Conservation (phyloP, 2,329 filamentous ascomycete species). For the Pseudogymnoascus sp. region DNA sequence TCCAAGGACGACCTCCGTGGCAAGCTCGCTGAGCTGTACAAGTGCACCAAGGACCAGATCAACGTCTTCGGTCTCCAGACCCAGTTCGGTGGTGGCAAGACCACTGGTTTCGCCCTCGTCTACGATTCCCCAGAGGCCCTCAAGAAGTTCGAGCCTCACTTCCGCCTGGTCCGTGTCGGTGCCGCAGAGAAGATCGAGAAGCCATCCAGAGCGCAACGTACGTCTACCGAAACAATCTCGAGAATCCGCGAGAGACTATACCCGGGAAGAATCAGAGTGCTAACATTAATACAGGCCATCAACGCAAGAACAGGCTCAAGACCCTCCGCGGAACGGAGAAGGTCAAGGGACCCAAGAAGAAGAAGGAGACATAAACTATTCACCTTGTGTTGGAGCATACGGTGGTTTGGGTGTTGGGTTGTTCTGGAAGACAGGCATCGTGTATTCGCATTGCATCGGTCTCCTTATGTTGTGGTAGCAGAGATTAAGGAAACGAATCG, state of each 20-base stretch:
- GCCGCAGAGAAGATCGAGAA: constrained; percentile 93
- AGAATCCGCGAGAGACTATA: not conserved
- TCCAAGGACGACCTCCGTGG: constrained; percentile 96
- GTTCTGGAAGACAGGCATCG: constrained; percentile 24
- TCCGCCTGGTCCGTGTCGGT: constrained; percentile 92
- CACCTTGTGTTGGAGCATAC: constrained; percentile 20
- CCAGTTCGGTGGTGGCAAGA: constrained; percentile 99
- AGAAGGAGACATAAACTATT: constrained; percentile 79
- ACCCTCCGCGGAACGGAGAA: constrained; percentile 96
- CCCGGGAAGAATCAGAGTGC: not conserved
- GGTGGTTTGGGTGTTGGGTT: constrained; percentile 25
- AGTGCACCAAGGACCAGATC: constrained; percentile 95
- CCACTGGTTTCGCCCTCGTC: constrained; percentile 95
- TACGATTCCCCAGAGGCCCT: constrained; percentile 97
- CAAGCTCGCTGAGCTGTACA: constrained; percentile 95
- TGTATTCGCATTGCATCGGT: constrained; percentile 25
- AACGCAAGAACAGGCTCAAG: constrained; percentile 99
- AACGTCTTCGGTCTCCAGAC: constrained; percentile 98
- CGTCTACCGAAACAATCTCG: constrained; percentile 39
- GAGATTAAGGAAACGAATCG: constrained; percentile 13
- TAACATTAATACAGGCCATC: constrained; percentile 69
- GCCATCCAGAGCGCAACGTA: constrained; percentile 98
- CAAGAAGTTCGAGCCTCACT: constrained; percentile 99
- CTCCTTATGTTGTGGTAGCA: constrained; percentile 18
- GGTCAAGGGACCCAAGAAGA: constrained; percentile 89